Conservation (phyloP, 768 basidiomycete species). For the Mrakia gelida region DNA sequence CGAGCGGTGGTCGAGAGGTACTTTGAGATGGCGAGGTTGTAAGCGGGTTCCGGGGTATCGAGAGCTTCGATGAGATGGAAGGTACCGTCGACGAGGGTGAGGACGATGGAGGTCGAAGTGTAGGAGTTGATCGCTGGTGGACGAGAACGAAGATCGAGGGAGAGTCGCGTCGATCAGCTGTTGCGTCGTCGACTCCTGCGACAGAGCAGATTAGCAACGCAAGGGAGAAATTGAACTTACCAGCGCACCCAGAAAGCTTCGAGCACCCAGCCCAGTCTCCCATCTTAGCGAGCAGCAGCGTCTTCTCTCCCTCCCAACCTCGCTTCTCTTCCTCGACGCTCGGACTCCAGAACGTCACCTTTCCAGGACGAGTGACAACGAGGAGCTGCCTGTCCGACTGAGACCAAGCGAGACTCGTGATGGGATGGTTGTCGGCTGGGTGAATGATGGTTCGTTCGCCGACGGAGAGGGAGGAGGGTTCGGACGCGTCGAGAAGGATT, state of each 20-base stretch:
- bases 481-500: neutral
- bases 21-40: slow-evolving; percentile 4
- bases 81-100: slow-evolving; percentile 10
- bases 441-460: neutral
- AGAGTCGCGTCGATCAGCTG: neutral
- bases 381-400: neutral
- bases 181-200: too few species aligned
- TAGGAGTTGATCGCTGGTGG: slow-evolving; percentile 5
- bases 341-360: slow-evolving; percentile 11
- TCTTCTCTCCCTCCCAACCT: slow-evolving; percentile 18
- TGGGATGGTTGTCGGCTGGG: neutral
- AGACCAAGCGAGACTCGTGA: slow-evolving; percentile 4
- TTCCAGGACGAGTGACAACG: neutral
- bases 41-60: neutral
- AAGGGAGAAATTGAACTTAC: neutral
- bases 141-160: too few species aligned
- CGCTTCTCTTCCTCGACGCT: neutral
- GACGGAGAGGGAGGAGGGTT: neutral
- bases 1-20: slow-evolving; percentile 6
- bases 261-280: slow-evolving; percentile 11
- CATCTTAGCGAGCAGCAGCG: slow-evolving; percentile 2
- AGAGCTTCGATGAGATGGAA: slow-evolving; percentile 14
- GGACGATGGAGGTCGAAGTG: neutral
- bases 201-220: neutral
- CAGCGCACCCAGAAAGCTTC: neutral